Base-by-base conservation (phyloP, 306 rosid genomes). In the Dryas alaskensis region DNA sequence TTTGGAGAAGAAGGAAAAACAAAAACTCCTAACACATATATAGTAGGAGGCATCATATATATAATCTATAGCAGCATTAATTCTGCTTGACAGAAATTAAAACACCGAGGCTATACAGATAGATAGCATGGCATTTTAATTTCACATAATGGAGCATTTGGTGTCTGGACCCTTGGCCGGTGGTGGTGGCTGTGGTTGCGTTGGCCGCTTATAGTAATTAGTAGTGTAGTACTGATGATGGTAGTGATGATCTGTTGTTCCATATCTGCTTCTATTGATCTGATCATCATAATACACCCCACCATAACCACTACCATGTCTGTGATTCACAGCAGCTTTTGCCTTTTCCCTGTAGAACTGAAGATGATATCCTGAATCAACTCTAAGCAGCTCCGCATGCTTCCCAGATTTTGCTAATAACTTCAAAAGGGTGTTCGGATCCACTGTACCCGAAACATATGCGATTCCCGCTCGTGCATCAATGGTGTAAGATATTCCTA, bases 391-490 rank as follows among this genome's bases (percentile, higher is more conserved):
- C 42, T 27, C 37, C 10, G 67, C 78, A 46, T 72, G 78, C 68
- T 76, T 81, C 39, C 73, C 84, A 10, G 77, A 39, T 44, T 76
- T 76, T 22, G 69, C 70, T 5, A 81, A 63, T 39, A 37, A 7
- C 9, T 17, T 51, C 71, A 81, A 39, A 17, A 76, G 53, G 5
- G 31, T 65, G 13, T 43, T 57, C 3, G 76, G 73, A 31, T 72
- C 62, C 48, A 72, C 27, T 3, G 16, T 72, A 2, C 74, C 82
- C 5, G 69, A 16, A 25, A 59, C 57, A 12, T 22, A 5, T 16
- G 74, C 74, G 4, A 73, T 67, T 72, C 78, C 74, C 17, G 69
- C 46, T 58, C 73, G 16, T 13, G 69, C 63, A 60, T 79, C 69
- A 51, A 78, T 78, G 52, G 8, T 16, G 46, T 65, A 72, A 1